These are phyloP conservation scores for Linderniella brevidens DNA, from an alignment of 257 asterid species.

Conservation along the genomic window DNA sequence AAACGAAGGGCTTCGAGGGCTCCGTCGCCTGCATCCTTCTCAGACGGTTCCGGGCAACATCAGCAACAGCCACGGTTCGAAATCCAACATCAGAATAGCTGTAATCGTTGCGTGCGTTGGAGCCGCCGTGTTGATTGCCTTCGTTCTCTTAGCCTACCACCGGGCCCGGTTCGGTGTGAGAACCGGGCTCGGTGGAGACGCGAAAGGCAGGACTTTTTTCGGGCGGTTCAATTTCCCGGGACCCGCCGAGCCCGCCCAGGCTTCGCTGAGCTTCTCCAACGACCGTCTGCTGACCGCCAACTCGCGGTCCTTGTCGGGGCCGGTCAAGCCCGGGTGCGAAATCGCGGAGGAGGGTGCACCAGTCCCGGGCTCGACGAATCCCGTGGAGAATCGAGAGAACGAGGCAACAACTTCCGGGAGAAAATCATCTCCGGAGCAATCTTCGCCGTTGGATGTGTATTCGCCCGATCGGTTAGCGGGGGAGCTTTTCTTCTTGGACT, in stretches of 20 bases:
- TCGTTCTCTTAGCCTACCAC: conserved; percentile 48
- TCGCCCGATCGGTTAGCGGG: conserved; percentile 75
- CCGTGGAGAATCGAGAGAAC: conserved; percentile 16
- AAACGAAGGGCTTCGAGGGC: conserved; percentile 15
- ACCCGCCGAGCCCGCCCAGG: conserved; percentile 43
- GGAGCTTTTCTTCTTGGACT: conserved; percentile 46
- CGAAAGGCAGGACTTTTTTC: conserved; percentile 38
- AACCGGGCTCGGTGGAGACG: conserved; percentile 33
- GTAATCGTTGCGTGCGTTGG: conserved; percentile 59
- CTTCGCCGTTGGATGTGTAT: conserved; percentile 45
- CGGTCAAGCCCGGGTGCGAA: conserved; percentile 30
- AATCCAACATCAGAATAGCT: conserved; percentile 35
- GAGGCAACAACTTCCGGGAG: conserved; percentile 32
- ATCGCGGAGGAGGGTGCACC: conserved; percentile 25
- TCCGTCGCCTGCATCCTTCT: conserved; percentile 4
- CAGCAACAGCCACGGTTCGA: conserved; percentile 16
- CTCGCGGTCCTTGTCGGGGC: conserved; percentile 42
- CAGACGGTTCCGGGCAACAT: conserved; percentile 1
- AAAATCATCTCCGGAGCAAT: conserved; percentile 50
- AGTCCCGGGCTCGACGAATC: conserved; percentile 15
- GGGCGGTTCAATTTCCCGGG: too few relatives aligned
- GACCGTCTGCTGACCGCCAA: conserved; percentile 55
- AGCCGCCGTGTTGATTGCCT: conserved; percentile 48
- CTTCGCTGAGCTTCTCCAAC: conserved; percentile 48
- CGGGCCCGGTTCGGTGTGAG: conserved; percentile 36